Base-by-base conservation (phyloP, 116 monocot genomes). In the Papilionanthe hybrid region DNA sequence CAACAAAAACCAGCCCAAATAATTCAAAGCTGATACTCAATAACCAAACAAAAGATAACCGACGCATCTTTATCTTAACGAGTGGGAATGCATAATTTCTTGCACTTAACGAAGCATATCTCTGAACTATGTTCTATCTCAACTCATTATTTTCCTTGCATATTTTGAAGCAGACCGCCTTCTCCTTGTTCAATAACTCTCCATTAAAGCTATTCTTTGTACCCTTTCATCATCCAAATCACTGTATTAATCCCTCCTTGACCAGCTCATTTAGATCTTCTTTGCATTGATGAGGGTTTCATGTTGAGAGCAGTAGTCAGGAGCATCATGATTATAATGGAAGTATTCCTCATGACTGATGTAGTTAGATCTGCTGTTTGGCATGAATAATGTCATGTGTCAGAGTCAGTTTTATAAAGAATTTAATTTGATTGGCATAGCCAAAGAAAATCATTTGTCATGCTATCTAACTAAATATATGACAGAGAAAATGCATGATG, bases 291-390 rank as follows among this genome's bases (percentile, higher is more conserved):
- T 53, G 2, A 53, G 4, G 13, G 53, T 17, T 13, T 53, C 18
- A 53, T 53, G 17, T 15, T 13, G 18, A 53, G 5, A 63, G 69
- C 9, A 13, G 30, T 30, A 22, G 30, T 29, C 30, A 30, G 68
- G 7, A 69, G 69, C 69, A 63, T 23, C 63, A 63, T 63, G 23
- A 63, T 63, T 6, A 25, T 23, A 23, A 23, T 23, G 63, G 63
- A 63, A 63, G 63, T 23, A 63, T 23, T 63, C 63, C 63, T 63
- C 63, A 63, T 63, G 63, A 23, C 63, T 63, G 63, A 63, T 63
- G 22, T 5, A 4, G 25, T 7, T 25, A 63, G 23, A 22, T 63
- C 63, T 63, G 2, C n/a, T 5, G 20, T 63, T 23, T 56, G 56
- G 56, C 19, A 18, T 63, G 23, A 63, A 63, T 25, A 23, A 63